A percentile compares a stretch with the other conserved stretches of the same genome.
Evolutionary conservation across 1,284 basidiomycete genomes (phyloP).

Genomic region (Ceratorhiza oryzae-sativae): DNA sequence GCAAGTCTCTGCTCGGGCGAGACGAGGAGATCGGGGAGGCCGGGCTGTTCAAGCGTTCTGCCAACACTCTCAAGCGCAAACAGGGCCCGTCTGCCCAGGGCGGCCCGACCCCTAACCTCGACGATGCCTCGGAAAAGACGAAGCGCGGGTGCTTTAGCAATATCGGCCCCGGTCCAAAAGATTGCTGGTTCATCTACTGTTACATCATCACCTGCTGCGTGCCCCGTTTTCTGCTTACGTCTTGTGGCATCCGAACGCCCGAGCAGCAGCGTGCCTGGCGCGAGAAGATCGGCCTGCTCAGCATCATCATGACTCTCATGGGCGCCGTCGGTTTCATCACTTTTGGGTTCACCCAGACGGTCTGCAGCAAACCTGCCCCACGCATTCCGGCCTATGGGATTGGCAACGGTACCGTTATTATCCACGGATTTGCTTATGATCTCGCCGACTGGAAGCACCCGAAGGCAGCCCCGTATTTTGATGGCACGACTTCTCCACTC

Average conservation of each 20-base stretch:
- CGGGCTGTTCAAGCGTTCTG: slow-evolving; percentile 83
- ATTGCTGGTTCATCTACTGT: slow-evolving; percentile 97
- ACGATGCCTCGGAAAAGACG: slow-evolving; percentile 54
- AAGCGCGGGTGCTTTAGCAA: slow-evolving; percentile 69
- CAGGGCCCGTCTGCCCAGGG: slow-evolving; percentile 51
- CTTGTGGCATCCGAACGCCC: slow-evolving; percentile 83
- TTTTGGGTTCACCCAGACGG: slow-evolving; percentile 97
- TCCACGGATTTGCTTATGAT: slow-evolving; percentile 94
- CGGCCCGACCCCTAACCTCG: slow-evolving; percentile 49
- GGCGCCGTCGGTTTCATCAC: slow-evolving; percentile 95
- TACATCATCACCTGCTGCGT: slow-evolving; percentile 85
- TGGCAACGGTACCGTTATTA: slow-evolving; percentile 83
- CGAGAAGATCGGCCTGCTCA: slow-evolving; percentile 95
- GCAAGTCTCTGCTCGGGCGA: slow-evolving; percentile 84
- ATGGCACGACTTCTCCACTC: slow-evolving; percentile 83
- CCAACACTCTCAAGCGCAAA: slow-evolving; percentile 76
- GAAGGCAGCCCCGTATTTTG: slow-evolving; percentile 67
- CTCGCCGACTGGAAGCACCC: slow-evolving; percentile 88
- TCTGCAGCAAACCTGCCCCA: slow-evolving; percentile 85
- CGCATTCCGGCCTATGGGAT: slow-evolving; percentile 83
- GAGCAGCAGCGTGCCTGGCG: slow-evolving; percentile 97
- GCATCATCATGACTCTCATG: slow-evolving; percentile 84
- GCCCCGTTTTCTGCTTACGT: slow-evolving; percentile 72
- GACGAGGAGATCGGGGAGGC: slow-evolving; percentile 84
- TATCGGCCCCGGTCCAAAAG: slow-evolving; percentile 85